These are phyloP conservation scores for Pestalotiopsis fici DNA, from an alignment of 2,329 filamentous ascomycete genomes.

Conservation along the genomic window DNA sequence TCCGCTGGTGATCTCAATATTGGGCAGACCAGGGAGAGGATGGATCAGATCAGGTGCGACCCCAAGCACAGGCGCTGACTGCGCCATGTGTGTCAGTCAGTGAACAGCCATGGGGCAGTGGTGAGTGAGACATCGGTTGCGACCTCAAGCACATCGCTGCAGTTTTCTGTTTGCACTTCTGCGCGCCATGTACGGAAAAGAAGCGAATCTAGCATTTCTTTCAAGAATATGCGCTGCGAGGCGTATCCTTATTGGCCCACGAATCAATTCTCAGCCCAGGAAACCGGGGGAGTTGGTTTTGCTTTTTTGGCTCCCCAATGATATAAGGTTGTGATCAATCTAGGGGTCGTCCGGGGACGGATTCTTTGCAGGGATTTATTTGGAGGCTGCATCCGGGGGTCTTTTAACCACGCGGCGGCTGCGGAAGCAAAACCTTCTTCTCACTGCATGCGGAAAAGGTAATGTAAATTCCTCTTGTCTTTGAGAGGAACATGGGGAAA, in stretches of 20 bases:
- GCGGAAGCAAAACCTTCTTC: background rate
- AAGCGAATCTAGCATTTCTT: background rate
- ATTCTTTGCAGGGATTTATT: background rate
- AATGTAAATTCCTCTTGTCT: no score
- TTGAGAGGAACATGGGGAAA: no score
- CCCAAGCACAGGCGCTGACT: no score
- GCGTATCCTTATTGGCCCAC: background rate
- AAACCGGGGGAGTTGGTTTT: background rate
- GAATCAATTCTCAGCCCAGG: background rate
- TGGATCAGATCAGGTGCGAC: no score
- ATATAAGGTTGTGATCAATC: slow-evolving; percentile 1
- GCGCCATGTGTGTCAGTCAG: no score
- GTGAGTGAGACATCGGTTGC: background rate
- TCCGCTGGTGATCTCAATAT: background rate
- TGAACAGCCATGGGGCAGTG: no score
- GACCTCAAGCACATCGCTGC: background rate
- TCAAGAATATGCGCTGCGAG: background rate
- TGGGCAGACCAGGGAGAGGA: background rate
- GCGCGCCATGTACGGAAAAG: no score
- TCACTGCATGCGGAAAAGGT: background rate
- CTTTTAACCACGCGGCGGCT: background rate
- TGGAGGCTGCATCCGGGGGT: background rate
- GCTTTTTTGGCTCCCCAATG: background rate
- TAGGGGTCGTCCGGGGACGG: slow-evolving; percentile 7
- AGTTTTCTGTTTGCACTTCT: background rate